phyloP scores from a whole-genome alignment of 768 basidiomycete species.

The Boletus rubescentipes region DNA sequence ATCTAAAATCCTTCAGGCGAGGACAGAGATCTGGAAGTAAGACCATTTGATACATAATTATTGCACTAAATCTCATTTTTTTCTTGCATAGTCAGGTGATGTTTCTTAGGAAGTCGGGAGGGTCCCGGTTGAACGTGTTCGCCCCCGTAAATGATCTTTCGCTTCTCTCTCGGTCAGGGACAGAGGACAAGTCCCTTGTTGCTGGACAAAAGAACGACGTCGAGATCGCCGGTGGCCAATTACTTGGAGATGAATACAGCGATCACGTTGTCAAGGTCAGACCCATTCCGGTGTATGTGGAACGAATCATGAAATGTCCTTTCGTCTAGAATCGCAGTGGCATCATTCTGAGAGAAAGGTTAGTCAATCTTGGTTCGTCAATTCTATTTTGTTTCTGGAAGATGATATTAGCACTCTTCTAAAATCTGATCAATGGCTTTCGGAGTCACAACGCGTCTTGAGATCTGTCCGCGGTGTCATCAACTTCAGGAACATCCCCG shows the following conservation, averaged over 20 bases:
- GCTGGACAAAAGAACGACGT: conserved; percentile 74
- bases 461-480: conserved; percentile 86
- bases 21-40: conserved; percentile 94
- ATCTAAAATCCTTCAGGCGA: conserved; percentile 41
- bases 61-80: not conserved
- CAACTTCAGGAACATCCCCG: conserved; percentile 86
- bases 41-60: conserved; percentile 25
- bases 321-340: conserved; percentile 81
- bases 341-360: conserved; percentile 91
- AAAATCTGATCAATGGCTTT: conserved; percentile 92
- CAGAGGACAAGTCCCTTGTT: conserved; percentile 53
- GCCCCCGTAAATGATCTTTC: conserved; percentile 89
- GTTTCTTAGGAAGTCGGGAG: conserved; percentile 78
- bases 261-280: conserved; percentile 87
- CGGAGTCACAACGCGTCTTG: conserved; percentile 64
- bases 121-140: conserved; percentile 85
- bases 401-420: conserved; percentile 61
- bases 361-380: conserved; percentile 24
- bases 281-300: not conserved
- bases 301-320: not conserved
- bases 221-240: conserved; percentile 75
- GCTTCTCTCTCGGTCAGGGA: conserved; percentile 67
- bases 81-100: conserved; percentile 65
- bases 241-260: conserved; percentile 94
- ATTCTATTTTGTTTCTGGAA: not conserved